phyloP scores from a whole-genome alignment of 169 alveolate species.

The Besnoitia besnoiti region DNA sequence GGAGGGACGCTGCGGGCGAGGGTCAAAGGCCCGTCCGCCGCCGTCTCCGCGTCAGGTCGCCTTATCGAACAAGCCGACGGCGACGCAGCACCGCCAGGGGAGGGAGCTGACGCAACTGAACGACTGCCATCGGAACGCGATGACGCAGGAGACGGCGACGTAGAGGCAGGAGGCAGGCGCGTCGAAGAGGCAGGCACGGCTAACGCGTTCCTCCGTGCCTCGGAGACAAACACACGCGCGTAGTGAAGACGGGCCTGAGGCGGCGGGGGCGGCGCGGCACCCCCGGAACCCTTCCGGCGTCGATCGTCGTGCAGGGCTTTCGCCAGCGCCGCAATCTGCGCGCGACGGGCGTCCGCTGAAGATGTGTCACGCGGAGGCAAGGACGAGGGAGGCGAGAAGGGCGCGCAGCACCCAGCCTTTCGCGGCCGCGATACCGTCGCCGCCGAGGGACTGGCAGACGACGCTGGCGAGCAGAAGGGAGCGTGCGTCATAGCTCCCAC shows the following conservation, averaged over 20 bases:
- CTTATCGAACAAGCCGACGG: too few relatives aligned
- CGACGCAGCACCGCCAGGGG: too few relatives aligned
- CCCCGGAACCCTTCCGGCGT: background rate
- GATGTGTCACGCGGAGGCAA: background rate
- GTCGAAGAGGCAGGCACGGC: too few relatives aligned
- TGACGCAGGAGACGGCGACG: background rate
- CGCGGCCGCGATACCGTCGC: too few relatives aligned
- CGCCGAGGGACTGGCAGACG: too few relatives aligned
- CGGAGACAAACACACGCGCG: too few relatives aligned
- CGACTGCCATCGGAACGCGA: background rate
- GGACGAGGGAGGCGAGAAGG: background rate
- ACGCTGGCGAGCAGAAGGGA: too few relatives aligned
- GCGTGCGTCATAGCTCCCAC: too few relatives aligned
- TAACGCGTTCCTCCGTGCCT: too few relatives aligned
- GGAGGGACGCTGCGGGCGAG: background rate
- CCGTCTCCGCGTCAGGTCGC: too few relatives aligned
- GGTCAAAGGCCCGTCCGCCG: too few relatives aligned
- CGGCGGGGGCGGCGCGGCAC: background rate
- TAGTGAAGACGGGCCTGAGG: background rate
- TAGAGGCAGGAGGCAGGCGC: background rate
- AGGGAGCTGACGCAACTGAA: background rate
- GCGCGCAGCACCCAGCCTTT: background rate
- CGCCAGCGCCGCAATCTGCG: background rate
- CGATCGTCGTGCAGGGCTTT: background rate
- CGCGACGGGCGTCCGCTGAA: background rate